Percentiles rank a stretch among this genome's conserved stretches.
These are phyloP conservation scores for Globisporangium orthogonon DNA, from an alignment of 352 stramenopile genomes.

Conservation along the genomic window DNA sequence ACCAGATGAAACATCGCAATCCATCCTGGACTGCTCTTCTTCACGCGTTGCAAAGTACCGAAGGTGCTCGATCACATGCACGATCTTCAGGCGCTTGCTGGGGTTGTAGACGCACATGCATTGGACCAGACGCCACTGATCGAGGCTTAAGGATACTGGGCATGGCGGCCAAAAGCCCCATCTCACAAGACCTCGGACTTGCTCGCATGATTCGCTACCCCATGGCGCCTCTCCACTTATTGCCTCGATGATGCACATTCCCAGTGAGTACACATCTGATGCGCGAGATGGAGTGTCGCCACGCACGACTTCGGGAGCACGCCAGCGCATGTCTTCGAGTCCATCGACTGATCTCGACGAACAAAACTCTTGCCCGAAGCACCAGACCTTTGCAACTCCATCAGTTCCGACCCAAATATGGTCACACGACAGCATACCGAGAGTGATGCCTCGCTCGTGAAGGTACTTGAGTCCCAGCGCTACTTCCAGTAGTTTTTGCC, in stretches of 20 bases:
- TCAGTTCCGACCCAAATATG: conserved; percentile 8
- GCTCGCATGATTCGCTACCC: conserved; percentile 1
- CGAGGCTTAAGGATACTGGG: neutral
- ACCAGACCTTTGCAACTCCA: conserved; percentile 2
- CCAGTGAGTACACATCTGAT: conserved; percentile 27
- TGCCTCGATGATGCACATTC: conserved; percentile 28
- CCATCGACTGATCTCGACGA: neutral
- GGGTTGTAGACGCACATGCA: conserved; percentile 4
- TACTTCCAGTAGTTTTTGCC: conserved; percentile 11
- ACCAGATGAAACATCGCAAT: neutral
- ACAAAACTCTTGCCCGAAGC: neutral
- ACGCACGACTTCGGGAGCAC: conserved; percentile 20
- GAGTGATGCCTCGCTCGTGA: conserved; percentile 21
- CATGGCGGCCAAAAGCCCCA: neutral
- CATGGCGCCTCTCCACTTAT: conserved; percentile 19
- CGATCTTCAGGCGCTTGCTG: conserved; percentile 7
- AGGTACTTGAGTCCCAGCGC: conserved; percentile 50
- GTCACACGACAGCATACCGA: conserved; percentile 15
- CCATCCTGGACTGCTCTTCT: neutral
- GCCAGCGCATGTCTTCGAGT: conserved; percentile 17
- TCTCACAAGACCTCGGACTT: neutral
- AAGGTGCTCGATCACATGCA: conserved; percentile 6
- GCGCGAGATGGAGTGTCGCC: conserved; percentile 16
- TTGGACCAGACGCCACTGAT: conserved; percentile 7
- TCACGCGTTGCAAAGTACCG: conserved; percentile 7